Conservation (phyloP, 2,329 filamentous ascomycete species). For the Westerdykella aurantiaca region DNA sequence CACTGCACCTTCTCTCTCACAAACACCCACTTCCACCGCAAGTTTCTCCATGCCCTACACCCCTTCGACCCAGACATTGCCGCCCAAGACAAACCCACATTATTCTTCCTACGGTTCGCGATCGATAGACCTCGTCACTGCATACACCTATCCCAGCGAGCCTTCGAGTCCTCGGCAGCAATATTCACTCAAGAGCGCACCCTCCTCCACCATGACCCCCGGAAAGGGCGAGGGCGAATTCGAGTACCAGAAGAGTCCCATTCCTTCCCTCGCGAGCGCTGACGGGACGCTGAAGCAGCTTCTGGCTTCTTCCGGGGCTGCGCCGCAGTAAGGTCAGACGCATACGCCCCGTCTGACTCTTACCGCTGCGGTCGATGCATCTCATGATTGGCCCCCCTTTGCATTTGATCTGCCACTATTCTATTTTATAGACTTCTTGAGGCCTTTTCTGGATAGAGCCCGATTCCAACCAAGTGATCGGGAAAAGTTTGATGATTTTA, state of each 20-base stretch:
- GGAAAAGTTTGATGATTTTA: no score
- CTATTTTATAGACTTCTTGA: no score
- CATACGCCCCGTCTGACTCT: no score
- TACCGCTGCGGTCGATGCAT: no score
- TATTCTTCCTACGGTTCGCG: conserved; percentile 36
- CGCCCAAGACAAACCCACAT: conserved; percentile 37
- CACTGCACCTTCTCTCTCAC: conserved; percentile 41
- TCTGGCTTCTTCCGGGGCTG: conserved; percentile 17
- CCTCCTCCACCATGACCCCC: conserved; percentile 28
- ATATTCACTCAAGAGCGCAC: conserved; percentile 31
- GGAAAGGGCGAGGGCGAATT: conserved; percentile 35
- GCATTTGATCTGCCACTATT: no score
- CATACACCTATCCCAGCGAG: conserved; percentile 24
- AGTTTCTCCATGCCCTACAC: conserved; percentile 43
- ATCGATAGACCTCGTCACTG: conserved; percentile 43
- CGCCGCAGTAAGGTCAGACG: background rate
- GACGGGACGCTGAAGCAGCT: conserved; percentile 36
- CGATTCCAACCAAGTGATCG: no score
- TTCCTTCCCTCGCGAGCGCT: conserved; percentile 28
- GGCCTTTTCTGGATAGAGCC: no score
- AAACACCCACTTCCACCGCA: conserved; percentile 43
- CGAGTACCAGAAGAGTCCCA: conserved; percentile 32
- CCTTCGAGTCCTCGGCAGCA: conserved; percentile 27
- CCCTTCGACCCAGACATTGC: conserved; percentile 35
- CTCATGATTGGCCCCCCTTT: no score